Conservation (phyloP, 768 basidiomycete genomes). For the Trametes punicea region DNA sequence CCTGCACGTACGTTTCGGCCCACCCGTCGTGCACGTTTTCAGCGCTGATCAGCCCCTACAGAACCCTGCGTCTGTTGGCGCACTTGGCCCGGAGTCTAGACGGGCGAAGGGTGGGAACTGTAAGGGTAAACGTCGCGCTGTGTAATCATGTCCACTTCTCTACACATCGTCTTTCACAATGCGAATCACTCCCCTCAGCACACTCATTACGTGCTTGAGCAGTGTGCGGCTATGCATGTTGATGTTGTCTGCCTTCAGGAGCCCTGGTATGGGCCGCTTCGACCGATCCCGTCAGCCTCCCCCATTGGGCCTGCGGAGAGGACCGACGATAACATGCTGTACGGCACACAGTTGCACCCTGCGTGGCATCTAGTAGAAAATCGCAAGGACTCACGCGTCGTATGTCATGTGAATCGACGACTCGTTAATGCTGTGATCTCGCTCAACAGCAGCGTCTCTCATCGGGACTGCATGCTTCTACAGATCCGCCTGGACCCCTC, state of each 20-base stretch:
- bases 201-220: neutral
- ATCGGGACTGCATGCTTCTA: slow-evolving; percentile 1
- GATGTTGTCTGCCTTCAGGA: neutral
- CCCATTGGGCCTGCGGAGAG: neutral
- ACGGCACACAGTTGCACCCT: slow-evolving; percentile 1
- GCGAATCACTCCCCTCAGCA: slow-evolving; percentile 1
- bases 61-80: neutral
- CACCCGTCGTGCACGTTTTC: neutral
- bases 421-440: neutral
- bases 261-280: slow-evolving; percentile 1
- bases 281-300: neutral
- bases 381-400: neutral
- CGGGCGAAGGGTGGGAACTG: neutral
- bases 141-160: neutral
- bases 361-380: neutral
- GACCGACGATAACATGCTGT: neutral
- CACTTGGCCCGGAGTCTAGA: neutral
- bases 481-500: neutral
- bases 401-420: neutral
- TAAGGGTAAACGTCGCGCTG: neutral
- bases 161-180: neutral
- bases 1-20: neutral
- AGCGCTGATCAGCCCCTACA: neutral
- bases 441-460: neutral
- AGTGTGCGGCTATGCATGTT: neutral